These are phyloP conservation scores for Achaetomium macrosporum DNA, from an alignment of 2,329 filamentous ascomycete genomes.

Conservation along the genomic window DNA sequence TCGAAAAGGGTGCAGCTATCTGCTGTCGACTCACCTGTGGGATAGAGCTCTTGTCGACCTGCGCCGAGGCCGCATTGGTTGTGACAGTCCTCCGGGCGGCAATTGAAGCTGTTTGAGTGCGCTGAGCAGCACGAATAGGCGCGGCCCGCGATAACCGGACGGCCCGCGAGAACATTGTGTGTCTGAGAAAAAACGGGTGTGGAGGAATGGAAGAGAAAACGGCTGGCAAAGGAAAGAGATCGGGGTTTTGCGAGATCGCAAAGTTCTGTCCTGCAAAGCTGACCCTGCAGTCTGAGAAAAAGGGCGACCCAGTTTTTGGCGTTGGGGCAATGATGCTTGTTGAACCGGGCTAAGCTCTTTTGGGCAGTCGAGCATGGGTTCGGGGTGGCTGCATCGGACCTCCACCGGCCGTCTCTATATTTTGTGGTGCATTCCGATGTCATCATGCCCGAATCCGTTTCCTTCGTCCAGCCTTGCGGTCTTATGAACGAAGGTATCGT, in stretches of 20 bases:
- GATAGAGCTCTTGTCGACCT: slow-evolving; percentile 70
- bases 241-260: slow-evolving; percentile 16
- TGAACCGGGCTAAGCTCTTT: slow-evolving; percentile 23
- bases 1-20: slow-evolving; percentile 4
- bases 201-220: slow-evolving; percentile 6
- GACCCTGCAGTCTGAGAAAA: slow-evolving; percentile 17
- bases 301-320: slow-evolving; percentile 23
- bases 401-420: slow-evolving; percentile 15
- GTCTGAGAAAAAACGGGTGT: slow-evolving; percentile 6
- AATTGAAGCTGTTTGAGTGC: slow-evolving; percentile 39
- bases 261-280: slow-evolving; percentile 11
- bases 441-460: too few species aligned
- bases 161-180: slow-evolving; percentile 65
- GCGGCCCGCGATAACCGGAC: slow-evolving; percentile 56
- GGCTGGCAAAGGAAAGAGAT: not conserved
- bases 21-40: slow-evolving; percentile 38
- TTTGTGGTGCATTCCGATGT: too few species aligned
- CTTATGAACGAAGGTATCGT: too few species aligned
- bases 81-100: slow-evolving; percentile 71
- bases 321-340: slow-evolving; percentile 27
- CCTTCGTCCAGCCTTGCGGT: too few species aligned
- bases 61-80: slow-evolving; percentile 87
- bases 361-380: slow-evolving; percentile 14
- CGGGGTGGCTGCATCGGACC: slow-evolving; percentile 15
- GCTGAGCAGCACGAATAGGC: slow-evolving; percentile 48